Base-by-base conservation (phyloP, 176 grass and related monocot genomes). In the Cenchrus americanus region DNA sequence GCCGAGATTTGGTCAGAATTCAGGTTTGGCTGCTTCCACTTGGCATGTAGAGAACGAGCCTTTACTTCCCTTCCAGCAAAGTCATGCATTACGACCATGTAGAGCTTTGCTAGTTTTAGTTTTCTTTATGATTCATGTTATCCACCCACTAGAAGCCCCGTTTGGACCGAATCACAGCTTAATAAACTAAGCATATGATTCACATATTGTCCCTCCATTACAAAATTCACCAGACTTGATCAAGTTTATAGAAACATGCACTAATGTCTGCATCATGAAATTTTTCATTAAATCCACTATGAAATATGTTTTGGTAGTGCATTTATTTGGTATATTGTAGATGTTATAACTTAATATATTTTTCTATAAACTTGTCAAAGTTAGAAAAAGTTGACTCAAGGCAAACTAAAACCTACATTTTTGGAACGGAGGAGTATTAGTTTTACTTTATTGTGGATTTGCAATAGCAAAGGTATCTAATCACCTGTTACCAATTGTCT, bases 1-100 rank as follows among this genome's bases (percentile, higher is more conserved):
- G 84, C 91, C 81, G 93, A 95, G 75, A 95, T 98, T 84, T 98
- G 93, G 93, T 92, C 80, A 22, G 93, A 98, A 43, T 98, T 98
- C 79, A 98, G 91, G 96, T 98, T 80, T 60, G 73, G 17, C n/a
- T 7, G 48, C 71, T 82, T 84, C 66, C 65, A 0, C 65, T 65
- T 79, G 59, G 2, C 47, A n/a, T 77, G 77, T 63, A 77, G 8
- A 58, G 24, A 48, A 73, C 1, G 37, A 27, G 9, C 73, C 40
- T 58, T 86, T 66, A 82, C 51, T 77, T 41, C 5, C 54, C 27
- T 64, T 68, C 21, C 47, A 5, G 37, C 32, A 40, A 47, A 72
- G 23, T 52, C 23, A 66, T 81, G 18, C 55, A 73, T 65, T 49
- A 50, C 14, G 23, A 40, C 27, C 27, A 30, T 30, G 27, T 30